phyloP scores from a whole-genome alignment of 176 grass and related monocot species.

The Aechmea fasciata region DNA sequence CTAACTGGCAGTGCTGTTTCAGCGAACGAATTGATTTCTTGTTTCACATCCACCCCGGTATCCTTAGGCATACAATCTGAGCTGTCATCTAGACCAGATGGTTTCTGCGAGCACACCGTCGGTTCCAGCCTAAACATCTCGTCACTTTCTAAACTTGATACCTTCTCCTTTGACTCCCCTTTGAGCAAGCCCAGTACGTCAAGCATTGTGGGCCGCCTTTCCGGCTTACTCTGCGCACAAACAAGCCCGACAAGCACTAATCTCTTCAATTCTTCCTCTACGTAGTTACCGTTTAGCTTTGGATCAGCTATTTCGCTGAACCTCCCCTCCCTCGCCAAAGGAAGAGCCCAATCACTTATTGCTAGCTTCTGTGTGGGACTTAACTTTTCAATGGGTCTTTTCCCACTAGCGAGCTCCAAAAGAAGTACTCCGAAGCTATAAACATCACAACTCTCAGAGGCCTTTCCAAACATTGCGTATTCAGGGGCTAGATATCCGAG shows the following conservation, averaged over 20 bases:
- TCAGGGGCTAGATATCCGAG: slow-evolving; percentile 17
- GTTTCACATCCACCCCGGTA: background rate
- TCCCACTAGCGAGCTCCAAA: slow-evolving; percentile 26
- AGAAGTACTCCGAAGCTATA: slow-evolving; percentile 28
- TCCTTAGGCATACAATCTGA: background rate
- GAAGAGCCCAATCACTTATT: slow-evolving; percentile 25
- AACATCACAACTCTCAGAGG: slow-evolving; percentile 18
- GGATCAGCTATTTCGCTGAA: slow-evolving; percentile 19
- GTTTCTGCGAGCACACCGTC: background rate
- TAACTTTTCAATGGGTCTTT: slow-evolving; percentile 15
- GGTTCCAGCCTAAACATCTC: slow-evolving; percentile 2
- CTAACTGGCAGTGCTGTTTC: no score
- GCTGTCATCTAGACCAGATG: background rate
- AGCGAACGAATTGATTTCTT: no score
- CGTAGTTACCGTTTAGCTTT: slow-evolving; percentile 15
- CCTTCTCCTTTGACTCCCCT: slow-evolving; percentile 20
- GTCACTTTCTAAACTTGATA: slow-evolving; percentile 3
- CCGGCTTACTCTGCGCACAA: slow-evolving; percentile 18
- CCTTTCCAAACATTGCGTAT: slow-evolving; percentile 15
- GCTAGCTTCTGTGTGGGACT: background rate
- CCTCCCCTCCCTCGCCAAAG: slow-evolving; percentile 11
- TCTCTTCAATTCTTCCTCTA: slow-evolving; percentile 24
- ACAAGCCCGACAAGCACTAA: slow-evolving; percentile 24
- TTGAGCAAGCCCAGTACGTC: slow-evolving; percentile 19
- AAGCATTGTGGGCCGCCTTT: slow-evolving; percentile 21